Conservation (phyloP, 345 rosid species). For the Rhizophora apiculata region DNA sequence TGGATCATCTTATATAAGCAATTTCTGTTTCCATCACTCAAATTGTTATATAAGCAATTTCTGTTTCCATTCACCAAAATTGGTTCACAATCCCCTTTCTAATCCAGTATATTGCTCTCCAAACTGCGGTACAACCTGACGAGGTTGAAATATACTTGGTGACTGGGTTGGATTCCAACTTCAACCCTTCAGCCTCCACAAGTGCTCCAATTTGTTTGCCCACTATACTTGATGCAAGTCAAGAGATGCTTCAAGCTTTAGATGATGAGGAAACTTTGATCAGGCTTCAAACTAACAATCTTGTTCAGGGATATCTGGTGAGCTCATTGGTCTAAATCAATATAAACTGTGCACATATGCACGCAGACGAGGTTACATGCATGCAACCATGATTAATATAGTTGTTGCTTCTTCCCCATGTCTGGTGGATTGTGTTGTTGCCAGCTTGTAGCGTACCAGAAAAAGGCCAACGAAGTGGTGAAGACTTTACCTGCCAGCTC, state of each 20-base stretch:
- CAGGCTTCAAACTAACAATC: slow-evolving; percentile 22
- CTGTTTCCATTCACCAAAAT: not conserved
- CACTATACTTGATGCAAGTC: slow-evolving; percentile 21
- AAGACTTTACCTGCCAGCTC: slow-evolving; percentile 1
- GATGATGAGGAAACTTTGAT: slow-evolving; percentile 41
- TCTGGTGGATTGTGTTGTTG: not conserved
- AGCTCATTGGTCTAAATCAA: slow-evolving; percentile 8
- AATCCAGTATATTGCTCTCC: slow-evolving; percentile 64
- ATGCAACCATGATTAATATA: not conserved
- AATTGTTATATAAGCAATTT: not conserved
- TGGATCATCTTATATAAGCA: not conserved
- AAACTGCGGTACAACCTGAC: slow-evolving; percentile 55
- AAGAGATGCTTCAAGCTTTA: slow-evolving; percentile 35
- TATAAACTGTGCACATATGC: not conserved
- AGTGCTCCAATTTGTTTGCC: slow-evolving; percentile 6
- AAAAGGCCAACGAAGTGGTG: slow-evolving; percentile 12
- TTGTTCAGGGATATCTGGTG: slow-evolving; percentile 39
- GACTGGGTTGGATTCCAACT: slow-evolving; percentile 30
- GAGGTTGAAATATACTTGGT: slow-evolving; percentile 65
- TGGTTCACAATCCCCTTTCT: slow-evolving; percentile 15
- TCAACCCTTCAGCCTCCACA: slow-evolving; percentile 16
- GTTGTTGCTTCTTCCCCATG: not conserved
- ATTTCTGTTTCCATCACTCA: not conserved
- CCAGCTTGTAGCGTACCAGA: slow-evolving; percentile 46
- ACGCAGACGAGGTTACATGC: not conserved